Conservation (phyloP, 1,284 basidiomycete species). For the Agaricales sp. region DNA sequence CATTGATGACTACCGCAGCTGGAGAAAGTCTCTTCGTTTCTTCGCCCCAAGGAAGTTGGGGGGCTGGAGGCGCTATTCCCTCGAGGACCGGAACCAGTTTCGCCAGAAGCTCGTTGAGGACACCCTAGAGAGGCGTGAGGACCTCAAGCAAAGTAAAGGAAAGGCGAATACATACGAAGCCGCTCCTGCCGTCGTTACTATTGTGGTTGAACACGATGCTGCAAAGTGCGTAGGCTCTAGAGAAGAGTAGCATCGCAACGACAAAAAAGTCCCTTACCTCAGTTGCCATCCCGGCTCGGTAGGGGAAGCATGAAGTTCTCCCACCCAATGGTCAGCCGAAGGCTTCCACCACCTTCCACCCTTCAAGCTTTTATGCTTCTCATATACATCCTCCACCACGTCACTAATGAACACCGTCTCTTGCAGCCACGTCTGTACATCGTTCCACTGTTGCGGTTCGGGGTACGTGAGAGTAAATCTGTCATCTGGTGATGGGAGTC, state of each 20-base stretch:
- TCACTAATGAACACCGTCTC: conserved; percentile 9
- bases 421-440: conserved; percentile 6
- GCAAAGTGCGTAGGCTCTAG: too few relatives aligned
- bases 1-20: neutral
- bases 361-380: conserved; percentile 6
- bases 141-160: too few relatives aligned
- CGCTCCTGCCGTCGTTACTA: neutral
- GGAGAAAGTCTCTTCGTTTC: neutral
- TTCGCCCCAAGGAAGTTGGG: neutral
- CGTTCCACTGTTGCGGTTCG: conserved; percentile 5
- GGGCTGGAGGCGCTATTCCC: neutral
- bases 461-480: conserved; percentile 7
- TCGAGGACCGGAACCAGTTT: neutral
- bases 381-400: conserved; percentile 5
- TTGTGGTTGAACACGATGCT: neutral
- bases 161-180: neutral
- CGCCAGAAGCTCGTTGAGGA: neutral
- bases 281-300: conserved; percentile 8
- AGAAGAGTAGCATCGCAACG: too few relatives aligned
- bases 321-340: conserved; percentile 4
- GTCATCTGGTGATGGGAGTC: conserved; percentile 6
- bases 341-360: conserved; percentile 8
- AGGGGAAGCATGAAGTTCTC: conserved; percentile 9
- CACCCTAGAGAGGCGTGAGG: neutral
- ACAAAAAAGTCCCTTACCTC: conserved; percentile 4